Evolutionary conservation across 805 yeast species (phyloP), one percentile per base, ranked within the genome.

Genomic region (Cyberlindnera veronae): DNA sequence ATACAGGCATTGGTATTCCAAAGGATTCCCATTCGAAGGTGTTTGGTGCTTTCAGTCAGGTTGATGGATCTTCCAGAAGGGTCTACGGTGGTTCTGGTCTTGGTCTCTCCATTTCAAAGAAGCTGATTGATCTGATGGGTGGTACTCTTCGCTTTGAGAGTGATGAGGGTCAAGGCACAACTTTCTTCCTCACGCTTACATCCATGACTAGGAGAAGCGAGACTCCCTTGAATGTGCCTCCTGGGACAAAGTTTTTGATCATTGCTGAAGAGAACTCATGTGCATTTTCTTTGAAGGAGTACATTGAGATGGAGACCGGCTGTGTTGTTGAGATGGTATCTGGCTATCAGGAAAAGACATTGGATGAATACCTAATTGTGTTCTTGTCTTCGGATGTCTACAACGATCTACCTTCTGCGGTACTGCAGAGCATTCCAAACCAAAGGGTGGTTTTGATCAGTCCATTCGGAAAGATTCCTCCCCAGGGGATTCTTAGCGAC

Each of bases 71-170:
- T 5, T 86, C 95, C 3, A 86, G 95, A 6, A 75, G 95, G 58
- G 85, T 84, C 55, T 86, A 84, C 59, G 95, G 95, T 49, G 95
- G 95, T 50, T 86, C 95, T 5, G 95, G 95, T 48, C 71, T 86
- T 34, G 95, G 95, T 11, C 71, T 87, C 36, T 83, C 93, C 3
- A 86, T 86, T 60, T 87, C 95, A 7, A 84, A 84, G 61, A 87
- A 85, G 53, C 71, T 86, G 48, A 83, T 86, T 55, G 89, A 84
- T 51, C 69, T 86, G 45, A 86, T 87, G 95, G 95, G 95, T 23
- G 95, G 95, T 52, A 86, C 80, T 46, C 82, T 86, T 43, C 82
- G 91, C 87, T 95, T 86, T 29, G 76, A 83, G 19, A 83, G 93
- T 2, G 72, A 72, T 43, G 84, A 81, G 55, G 93, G 93, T 11